phyloP scores from a whole-genome alignment of 331 rosid species.

The Malus hybrid region DNA sequence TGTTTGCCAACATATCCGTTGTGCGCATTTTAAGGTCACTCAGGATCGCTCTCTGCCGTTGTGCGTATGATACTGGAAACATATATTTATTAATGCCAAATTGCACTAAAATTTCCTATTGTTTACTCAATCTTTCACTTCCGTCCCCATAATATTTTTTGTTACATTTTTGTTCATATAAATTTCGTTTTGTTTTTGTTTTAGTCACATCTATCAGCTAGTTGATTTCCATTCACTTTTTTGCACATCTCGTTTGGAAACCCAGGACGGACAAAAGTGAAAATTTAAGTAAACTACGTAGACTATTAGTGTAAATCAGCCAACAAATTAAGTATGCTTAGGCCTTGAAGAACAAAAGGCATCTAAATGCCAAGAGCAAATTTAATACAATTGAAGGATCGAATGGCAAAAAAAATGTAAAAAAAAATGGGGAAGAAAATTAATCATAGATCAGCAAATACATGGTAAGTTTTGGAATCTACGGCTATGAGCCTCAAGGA shows the following conservation, averaged over 20 bases:
- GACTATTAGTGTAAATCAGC: too few species aligned
- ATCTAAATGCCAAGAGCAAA: neutral
- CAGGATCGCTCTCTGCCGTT: too few species aligned
- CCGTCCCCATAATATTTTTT: neutral
- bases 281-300: too few species aligned
- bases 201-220: neutral
- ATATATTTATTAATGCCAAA: neutral
- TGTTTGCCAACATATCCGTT: too few species aligned
- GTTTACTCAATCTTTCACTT: too few species aligned
- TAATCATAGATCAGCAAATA: conserved; percentile 76
- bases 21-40: too few species aligned
- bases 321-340: neutral
- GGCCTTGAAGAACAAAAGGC: neutral
- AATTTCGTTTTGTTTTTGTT: too few species aligned
- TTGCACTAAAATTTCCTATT: too few species aligned
- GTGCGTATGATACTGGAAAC: too few species aligned
- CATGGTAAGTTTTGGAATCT: conserved; percentile 66
- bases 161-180: neutral
- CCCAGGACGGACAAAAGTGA: too few species aligned
- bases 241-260: too few species aligned
- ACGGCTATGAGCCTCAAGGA: conserved; percentile 72
- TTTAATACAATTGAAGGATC: neutral
- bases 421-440: neutral
- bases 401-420: neutral
- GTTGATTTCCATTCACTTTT: neutral